Percentiles rank a stretch among this genome's conserved stretches.
Evolutionary conservation across 768 basidiomycete genomes (phyloP).

Genomic region (Leccinum disarticulatum): DNA sequence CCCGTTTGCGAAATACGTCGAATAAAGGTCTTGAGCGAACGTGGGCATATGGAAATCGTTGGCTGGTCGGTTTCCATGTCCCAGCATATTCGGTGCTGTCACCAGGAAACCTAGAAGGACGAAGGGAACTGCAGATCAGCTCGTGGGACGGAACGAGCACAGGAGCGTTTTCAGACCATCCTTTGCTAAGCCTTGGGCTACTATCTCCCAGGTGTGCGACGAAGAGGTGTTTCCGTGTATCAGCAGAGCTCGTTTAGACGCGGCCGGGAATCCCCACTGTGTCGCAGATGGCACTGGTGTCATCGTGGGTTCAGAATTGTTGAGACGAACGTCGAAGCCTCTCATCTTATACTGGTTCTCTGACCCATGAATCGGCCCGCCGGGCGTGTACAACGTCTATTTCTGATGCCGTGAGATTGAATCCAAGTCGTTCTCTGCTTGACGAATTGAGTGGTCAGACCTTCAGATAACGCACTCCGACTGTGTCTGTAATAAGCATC

Average conservation of each 20-base stretch:
- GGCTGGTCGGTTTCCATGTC: conserved; percentile 14
- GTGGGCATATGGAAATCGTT: conserved; percentile 12
- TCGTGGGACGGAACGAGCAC: not conserved
- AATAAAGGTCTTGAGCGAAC: conserved; percentile 15
- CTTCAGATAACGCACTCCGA: not conserved
- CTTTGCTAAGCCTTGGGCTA: conserved; percentile 9
- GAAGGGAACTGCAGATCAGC: not conserved
- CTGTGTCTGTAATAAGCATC: not conserved
- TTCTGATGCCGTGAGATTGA: conserved; percentile 3
- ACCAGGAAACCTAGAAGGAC: conserved; percentile 12
- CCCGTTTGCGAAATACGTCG: conserved; percentile 16
- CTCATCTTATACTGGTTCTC: not conserved
- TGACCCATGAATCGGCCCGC: not conserved
- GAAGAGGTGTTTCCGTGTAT: conserved; percentile 14
- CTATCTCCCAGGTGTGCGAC: conserved; percentile 17
- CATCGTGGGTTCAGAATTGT: conserved; percentile 4
- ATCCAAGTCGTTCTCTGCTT: no score
- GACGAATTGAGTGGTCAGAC: not conserved
- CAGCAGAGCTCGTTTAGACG: conserved; percentile 17
- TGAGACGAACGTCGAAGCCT: no score
- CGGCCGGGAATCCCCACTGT: conserved; percentile 16
- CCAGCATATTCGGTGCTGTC: conserved; percentile 18
- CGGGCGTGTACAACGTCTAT: conserved; percentile 2
- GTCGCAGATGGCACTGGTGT: conserved; percentile 14
- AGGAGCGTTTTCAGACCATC: conserved; percentile 1